These are phyloP conservation scores for Poterioochromonas sp. DNA, from an alignment of 352 stramenopile genomes.

Conservation along the genomic window DNA sequence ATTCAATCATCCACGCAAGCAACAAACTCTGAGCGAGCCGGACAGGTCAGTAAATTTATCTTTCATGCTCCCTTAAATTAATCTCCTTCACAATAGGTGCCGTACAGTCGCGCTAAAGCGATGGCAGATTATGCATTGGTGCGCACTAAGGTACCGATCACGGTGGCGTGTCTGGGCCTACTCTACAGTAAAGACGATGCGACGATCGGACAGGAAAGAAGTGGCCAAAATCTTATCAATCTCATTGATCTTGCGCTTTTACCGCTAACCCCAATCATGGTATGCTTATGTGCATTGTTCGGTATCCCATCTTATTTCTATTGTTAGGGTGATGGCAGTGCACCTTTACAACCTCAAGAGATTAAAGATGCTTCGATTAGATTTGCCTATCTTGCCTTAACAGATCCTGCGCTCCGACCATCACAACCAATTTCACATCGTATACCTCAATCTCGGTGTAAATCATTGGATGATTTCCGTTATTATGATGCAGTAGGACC, in stretches of 20 bases:
- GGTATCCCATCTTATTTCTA: not conserved
- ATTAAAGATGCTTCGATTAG: slow-evolving; percentile 11
- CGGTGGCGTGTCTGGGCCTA: not conserved
- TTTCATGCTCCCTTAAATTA: no score
- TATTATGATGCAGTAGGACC: slow-evolving; percentile 29
- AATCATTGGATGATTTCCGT: not conserved
- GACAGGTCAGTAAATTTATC: no score
- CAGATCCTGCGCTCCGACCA: slow-evolving; percentile 2
- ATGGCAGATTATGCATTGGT: slow-evolving; percentile 23
- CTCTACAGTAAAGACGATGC: slow-evolving; percentile 19
- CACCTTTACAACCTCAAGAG: slow-evolving; percentile 27
- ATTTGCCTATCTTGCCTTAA: slow-evolving; percentile 16
- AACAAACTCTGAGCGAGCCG: slow-evolving; percentile 11
- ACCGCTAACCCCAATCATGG: slow-evolving; percentile 27
- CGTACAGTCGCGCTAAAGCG: slow-evolving; percentile 21
- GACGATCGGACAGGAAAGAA: not conserved
- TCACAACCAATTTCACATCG: not conserved
- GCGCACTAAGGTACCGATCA: not conserved
- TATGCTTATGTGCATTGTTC: not conserved
- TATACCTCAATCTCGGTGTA: not conserved
- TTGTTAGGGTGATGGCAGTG: slow-evolving; percentile 12
- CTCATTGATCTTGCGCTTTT: slow-evolving; percentile 1
- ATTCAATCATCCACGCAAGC: slow-evolving; percentile 31
- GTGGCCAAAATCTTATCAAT: not conserved
- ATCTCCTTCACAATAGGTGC: no score